Percentiles rank a stretch among this genome's conserved stretches.
Evolutionary conservation across 2,329 filamentous ascomycete genomes (phyloP).

Genomic region (Ophiocordyceps polyrhachis-furcata): DNA sequence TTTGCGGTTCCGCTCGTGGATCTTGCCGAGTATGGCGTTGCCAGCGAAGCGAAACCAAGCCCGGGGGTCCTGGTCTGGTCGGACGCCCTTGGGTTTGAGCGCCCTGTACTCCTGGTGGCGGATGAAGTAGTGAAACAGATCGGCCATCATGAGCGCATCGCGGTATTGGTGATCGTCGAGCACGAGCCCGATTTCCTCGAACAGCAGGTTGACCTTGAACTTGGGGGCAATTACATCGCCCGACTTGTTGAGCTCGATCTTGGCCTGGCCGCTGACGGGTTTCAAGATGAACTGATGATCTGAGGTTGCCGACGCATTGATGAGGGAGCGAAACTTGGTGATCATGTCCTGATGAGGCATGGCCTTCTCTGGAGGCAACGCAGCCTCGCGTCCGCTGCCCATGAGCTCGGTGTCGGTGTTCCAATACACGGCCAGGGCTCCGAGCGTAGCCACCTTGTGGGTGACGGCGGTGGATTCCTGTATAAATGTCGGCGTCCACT

Average conservation of each 20-base stretch:
- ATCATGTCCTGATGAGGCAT: conserved; percentile 62
- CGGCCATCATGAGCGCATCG: conserved; percentile 92
- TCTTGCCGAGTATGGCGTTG: conserved; percentile 75
- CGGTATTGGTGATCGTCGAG: conserved; percentile 95
- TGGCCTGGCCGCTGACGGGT: conserved; percentile 86
- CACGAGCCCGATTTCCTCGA: conserved; percentile 96
- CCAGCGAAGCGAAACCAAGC: conserved; percentile 90
- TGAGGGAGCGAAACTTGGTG: conserved; percentile 57
- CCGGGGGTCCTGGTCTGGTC: conserved; percentile 72
- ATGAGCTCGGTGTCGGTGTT: conserved; percentile 82
- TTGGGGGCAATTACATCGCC: conserved; percentile 62
- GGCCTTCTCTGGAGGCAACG: conserved; percentile 25
- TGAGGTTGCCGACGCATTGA: conserved; percentile 40
- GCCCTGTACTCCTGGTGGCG: conserved; percentile 95
- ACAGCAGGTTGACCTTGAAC: conserved; percentile 77
- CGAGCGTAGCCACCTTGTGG: conserved; percentile 84
- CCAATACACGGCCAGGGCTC: conserved; percentile 89
- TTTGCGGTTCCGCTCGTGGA: conserved; percentile 77
- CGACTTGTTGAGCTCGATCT: conserved; percentile 87
- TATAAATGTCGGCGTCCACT: conserved; percentile 94
- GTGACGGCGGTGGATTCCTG: conserved; percentile 68
- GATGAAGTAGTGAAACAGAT: conserved; percentile 96
- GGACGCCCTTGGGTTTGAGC: conserved; percentile 62
- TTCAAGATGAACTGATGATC: conserved; percentile 88
- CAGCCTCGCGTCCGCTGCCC: conserved; percentile 58